Evolutionary conservation across 2,329 filamentous ascomycete species (phyloP).

Genomic region (Rugonectria rugulosa): DNA sequence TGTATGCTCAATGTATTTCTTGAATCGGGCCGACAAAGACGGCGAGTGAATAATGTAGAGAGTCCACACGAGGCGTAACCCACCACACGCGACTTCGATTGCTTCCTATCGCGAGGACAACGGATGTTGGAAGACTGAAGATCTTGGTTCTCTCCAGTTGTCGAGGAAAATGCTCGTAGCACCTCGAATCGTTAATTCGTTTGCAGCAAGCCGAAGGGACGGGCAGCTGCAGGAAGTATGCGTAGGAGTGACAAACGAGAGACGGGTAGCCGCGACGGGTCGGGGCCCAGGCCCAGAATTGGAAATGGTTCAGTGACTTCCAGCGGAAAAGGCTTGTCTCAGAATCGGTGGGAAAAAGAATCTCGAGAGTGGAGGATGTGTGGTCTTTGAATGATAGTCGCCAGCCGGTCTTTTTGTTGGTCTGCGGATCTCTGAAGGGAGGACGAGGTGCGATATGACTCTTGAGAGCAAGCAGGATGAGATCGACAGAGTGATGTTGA

Average conservation of each 20-base stretch:
- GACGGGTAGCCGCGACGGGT: slow-evolving; percentile 21
- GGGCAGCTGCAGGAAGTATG: slow-evolving; percentile 36
- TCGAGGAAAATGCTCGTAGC: slow-evolving; percentile 26
- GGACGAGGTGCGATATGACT: slow-evolving; percentile 8
- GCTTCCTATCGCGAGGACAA: slow-evolving; percentile 24
- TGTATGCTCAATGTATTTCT: slow-evolving; percentile 5
- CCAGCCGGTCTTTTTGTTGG: slow-evolving; percentile 4
- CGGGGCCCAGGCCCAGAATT: slow-evolving; percentile 25
- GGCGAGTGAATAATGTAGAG: not conserved
- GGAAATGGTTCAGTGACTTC: slow-evolving; percentile 31
- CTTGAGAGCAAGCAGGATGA: slow-evolving; percentile 1
- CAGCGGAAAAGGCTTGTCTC: slow-evolving; percentile 36
- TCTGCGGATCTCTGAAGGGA: slow-evolving; percentile 38
- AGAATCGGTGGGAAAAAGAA: slow-evolving; percentile 35
- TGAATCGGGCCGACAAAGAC: not conserved
- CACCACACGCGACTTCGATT: slow-evolving; percentile 10
- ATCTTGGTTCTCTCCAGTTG: slow-evolving; percentile 12
- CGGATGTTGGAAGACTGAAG: not conserved
- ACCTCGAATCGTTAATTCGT: slow-evolving; percentile 33
- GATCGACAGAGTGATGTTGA: slow-evolving; percentile 16
- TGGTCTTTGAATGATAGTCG: slow-evolving; percentile 22
- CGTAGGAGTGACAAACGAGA: slow-evolving; percentile 25
- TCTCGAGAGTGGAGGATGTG: slow-evolving; percentile 20
- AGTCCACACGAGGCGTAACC: slow-evolving; percentile 12
- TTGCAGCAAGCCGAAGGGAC: slow-evolving; percentile 33